Evolutionary conservation across 2,329 filamentous ascomycete species (phyloP), one percentile per base, ranked within the genome.

Genomic region (Apiospora koreana): DNA sequence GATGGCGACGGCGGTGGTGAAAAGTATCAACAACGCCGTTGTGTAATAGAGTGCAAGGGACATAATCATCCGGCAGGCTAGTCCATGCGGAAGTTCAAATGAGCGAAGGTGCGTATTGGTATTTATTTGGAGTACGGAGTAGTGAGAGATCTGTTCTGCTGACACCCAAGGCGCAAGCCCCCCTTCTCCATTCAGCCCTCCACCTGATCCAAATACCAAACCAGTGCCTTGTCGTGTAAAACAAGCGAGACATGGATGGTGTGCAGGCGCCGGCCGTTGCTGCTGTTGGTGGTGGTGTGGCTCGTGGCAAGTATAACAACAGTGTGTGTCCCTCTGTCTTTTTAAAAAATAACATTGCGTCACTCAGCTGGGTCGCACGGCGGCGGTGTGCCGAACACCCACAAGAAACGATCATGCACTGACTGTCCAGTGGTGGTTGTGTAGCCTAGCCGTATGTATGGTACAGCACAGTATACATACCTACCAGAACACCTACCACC

Each of bases 111-210:
- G 54, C 28, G 28, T n/a, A 8, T 25, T 58, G 28, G 25, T 58
- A 58, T 35, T 21, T 58, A 58, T 58, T 35, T 21, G 25, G 25
- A 14, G 50, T 58, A n/a, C n/a, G n/a, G n/a, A n/a, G n/a, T n/a
- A n/a, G n/a, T n/a, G n/a, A n/a, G 50, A 58, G 28, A 58, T 58
- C 28, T 58, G 50, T 35, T 58, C 50, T 58, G 50, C 50, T 58
- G 50, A 58, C 50, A 21, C 28, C 25, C n/a, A 35, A 14, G 25
- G 46, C 46, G n/a, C 46, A 48, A 48, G 46, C 3, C 28, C 50
- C 50, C 50, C 25, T 18, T 58, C 7, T 3, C 10, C n/a, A n/a
- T n/a, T 35, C 50, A 58, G 50, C 50, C 50, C 16, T 58, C 50
- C 50, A 58, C 50, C 14, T 58, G 50, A 58, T 58, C 25, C 48